Percentiles rank a stretch among this genome's conserved stretches.
phyloP scores from a whole-genome alignment of 306 rosid genomes.

The Cucumis hystrix region DNA sequence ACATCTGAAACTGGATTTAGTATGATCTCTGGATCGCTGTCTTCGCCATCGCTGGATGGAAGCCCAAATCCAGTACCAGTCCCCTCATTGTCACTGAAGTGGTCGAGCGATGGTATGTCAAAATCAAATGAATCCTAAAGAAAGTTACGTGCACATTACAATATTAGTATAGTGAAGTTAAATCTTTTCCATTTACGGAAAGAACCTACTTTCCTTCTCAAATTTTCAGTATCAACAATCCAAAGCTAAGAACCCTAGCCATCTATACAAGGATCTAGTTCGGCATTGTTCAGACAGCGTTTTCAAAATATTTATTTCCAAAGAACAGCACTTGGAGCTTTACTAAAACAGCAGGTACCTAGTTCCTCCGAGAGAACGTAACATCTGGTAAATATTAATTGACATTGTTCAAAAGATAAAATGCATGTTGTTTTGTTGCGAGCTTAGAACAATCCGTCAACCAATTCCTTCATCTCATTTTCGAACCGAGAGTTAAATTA shows the following conservation, averaged over 20 bases:
- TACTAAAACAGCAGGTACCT: not conserved
- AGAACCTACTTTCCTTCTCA: not conserved
- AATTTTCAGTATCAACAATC: not conserved
- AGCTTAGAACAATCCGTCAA: not conserved
- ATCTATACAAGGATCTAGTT: not conserved
- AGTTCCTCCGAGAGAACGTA: not conserved
- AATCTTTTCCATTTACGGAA: not conserved
- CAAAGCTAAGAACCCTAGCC: conserved; percentile 1
- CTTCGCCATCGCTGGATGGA: conserved; percentile 72
- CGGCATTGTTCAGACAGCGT: not conserved
- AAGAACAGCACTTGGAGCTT: not conserved
- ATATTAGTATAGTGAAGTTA: not conserved
- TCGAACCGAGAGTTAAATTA: not conserved
- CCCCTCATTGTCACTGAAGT: conserved; percentile 36
- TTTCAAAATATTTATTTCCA: not conserved
- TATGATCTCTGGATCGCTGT: conserved; percentile 46
- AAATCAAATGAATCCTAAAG: conserved; percentile 52
- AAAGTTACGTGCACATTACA: not conserved
- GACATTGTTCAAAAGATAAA: not conserved
- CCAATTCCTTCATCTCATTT: not conserved
- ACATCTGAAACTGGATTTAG: conserved; percentile 42
- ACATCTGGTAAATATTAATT: not conserved
- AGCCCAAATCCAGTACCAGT: conserved; percentile 14
- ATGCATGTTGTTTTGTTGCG: not conserved
- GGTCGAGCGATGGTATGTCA: conserved; percentile 38